Base-by-base conservation (phyloP, 805 yeast species). In the Cyberlindnera lachancei region DNA sequence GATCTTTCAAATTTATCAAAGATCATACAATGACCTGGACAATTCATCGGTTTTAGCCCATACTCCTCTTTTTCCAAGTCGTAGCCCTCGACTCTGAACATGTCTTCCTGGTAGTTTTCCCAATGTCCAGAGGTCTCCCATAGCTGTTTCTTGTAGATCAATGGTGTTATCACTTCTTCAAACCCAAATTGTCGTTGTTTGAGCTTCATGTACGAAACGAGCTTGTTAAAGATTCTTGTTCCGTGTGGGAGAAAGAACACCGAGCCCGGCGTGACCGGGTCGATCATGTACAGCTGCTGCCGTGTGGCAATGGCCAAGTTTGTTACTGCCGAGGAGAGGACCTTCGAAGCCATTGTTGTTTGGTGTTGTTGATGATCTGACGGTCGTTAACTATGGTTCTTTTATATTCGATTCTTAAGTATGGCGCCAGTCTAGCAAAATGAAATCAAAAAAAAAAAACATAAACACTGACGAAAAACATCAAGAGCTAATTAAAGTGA, bases 101-200 rank as follows among this genome's bases (percentile, higher is more conserved):
- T 90, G 56, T 90, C 97, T 23, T 84, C 90, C 45, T 84, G 73
- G 54, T 92, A 90, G 52, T 90, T 88, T 10, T 79, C 83, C 96
- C 96, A 90, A 59, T 92, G 98, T 1, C 97, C 97, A 9, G 94
- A 81, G 31, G 69, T 74, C 56, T 87, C 81, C 96, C 96, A 92
- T 13, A 92, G 62, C 23, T 75, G 70, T 36, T 77, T 78, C 46
- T 80, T 82, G 60, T 80, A 92, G 11, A 92, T 80, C 44, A 90
- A 66, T 2, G 98, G 98, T 1, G 96, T 84, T 18, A 90, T 73
- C 6, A 92, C 96, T 58, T 92, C 97, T 37, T 83, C 77, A 50
- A 87, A 92, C 0, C 94, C 95, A 45, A 79, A 81, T 38, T 68
- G 73, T 15, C 71, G 59, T 55, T 87, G 94, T 51, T 86, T 96